Evolutionary conservation across 2,329 filamentous ascomycete genomes (phyloP).

Genomic region (Pyrenophora tritici-repentis): DNA sequence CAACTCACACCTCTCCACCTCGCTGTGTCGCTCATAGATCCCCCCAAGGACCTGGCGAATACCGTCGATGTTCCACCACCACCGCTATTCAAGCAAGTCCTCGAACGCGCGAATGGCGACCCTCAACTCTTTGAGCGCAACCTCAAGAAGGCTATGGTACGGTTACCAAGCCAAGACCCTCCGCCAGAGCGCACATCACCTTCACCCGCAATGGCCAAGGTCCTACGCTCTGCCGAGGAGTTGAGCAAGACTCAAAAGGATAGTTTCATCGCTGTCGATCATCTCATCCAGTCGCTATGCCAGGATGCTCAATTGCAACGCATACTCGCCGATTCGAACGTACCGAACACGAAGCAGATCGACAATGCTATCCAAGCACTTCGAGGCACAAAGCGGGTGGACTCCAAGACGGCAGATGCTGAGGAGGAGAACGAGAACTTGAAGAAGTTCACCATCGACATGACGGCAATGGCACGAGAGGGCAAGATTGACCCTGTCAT

Average conservation of each 20-base stretch:
- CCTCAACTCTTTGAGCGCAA: conserved; percentile 84
- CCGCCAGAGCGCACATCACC: conserved; percentile 87
- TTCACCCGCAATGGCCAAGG: conserved; percentile 78
- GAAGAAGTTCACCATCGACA: conserved; percentile 97
- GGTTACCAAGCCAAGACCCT: conserved; percentile 90
- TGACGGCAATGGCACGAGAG: conserved; percentile 94
- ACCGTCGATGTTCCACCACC: conserved; percentile 61
- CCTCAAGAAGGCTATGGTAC: conserved; percentile 89
- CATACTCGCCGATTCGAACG: conserved; percentile 81
- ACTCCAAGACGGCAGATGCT: conserved; percentile 92
- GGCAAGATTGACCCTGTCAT: conserved; percentile 98
- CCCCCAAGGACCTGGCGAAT: conserved; percentile 74
- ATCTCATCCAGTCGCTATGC: conserved; percentile 82
- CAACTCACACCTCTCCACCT: conserved; percentile 91
- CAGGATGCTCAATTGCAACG: conserved; percentile 78
- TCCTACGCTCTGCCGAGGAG: conserved; percentile 83
- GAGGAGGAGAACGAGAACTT: conserved; percentile 94
- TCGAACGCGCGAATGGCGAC: conserved; percentile 93
- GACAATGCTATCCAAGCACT: conserved; percentile 91
- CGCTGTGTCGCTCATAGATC: conserved; percentile 79
- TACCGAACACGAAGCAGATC: conserved; percentile 88
- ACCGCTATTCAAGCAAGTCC: conserved; percentile 91
- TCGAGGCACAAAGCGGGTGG: conserved; percentile 88
- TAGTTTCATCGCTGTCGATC: conserved; percentile 90
- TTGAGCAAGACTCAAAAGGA: conserved; percentile 98